A percentile compares a stretch with the other conserved stretches of the same genome.
Evolutionary conservation across 257 asterid genomes (phyloP).

Genomic region (Primulina eburnea): DNA sequence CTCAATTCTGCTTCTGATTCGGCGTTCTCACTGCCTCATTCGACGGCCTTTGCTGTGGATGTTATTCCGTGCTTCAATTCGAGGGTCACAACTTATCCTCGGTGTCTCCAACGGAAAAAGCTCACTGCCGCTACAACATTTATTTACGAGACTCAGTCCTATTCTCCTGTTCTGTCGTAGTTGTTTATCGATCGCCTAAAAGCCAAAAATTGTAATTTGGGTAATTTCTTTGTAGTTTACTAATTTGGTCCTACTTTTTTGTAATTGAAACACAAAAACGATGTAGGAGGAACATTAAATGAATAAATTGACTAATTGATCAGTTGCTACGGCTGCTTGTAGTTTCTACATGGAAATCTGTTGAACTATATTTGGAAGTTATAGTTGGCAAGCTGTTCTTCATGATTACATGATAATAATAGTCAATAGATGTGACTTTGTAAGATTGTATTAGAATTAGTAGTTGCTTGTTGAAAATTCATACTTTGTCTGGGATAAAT

Average conservation of each 20-base stretch:
- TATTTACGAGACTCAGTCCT: slow-evolving; percentile 38
- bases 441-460: neutral
- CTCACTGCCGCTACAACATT: slow-evolving; percentile 47
- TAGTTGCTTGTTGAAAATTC: neutral
- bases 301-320: slow-evolving; percentile 23
- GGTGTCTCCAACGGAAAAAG: slow-evolving; percentile 58
- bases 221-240: slow-evolving; percentile 10
- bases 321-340: neutral
- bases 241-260: slow-evolving; percentile 8
- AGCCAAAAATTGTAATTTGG: slow-evolving; percentile 14
- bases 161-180: slow-evolving; percentile 6
- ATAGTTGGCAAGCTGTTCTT: neutral
- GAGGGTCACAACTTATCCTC: slow-evolving; percentile 39
- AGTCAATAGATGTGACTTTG: neutral
- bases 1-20: slow-evolving; percentile 33
- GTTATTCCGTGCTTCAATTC: slow-evolving; percentile 50
- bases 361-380: slow-evolving; percentile 13
- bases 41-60: slow-evolving; percentile 34
- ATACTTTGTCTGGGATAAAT: neutral
- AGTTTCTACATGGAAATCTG: neutral
- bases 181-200: slow-evolving; percentile 21
- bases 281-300: slow-evolving; percentile 22
- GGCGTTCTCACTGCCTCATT: slow-evolving; percentile 22
- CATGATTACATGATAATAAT: neutral
- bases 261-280: slow-evolving; percentile 32